Base-by-base conservation (phyloP, 331 rosid genomes). In the Stylosanthes scabra region DNA sequence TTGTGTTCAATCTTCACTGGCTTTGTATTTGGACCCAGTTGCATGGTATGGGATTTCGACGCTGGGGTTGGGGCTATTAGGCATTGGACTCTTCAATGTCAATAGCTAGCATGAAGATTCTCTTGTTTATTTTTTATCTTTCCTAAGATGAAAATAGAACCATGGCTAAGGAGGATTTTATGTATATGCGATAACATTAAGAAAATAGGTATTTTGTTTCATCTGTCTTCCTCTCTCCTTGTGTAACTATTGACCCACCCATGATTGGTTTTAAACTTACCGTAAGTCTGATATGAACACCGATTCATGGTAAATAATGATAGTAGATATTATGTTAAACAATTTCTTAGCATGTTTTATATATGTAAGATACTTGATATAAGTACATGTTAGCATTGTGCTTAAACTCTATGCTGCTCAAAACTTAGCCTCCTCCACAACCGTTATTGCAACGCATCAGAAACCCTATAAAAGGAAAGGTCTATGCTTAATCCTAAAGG, bases 101-200 rank as follows among this genome's bases (percentile, higher is more conserved):
- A 20, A 20, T 20, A 20, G 25, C 25, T 20, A 20, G 25, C 25
- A 20, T 20, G 25, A 20, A 20, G 25, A 1, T 20, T 20, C 25
- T 20, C 25, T 31, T 31, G 37, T 31, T 31, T 31, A 31, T 31
- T 31, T 31, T 2, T 31, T 5, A 5, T 31, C 37, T 31, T 31
- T 31, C 52, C 28, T 68, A 28, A 74, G 59, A 60, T n/a, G 45
- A 70, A 31, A 59, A 16, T 63, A 65, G 8, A 31, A 16, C 11
- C 14, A 28, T 44, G 66, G 54, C 46, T 25, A 70, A 46, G 51
- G 27, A 12, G 42, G 64, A 16, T 45, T 70, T 46, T 11, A 46
- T 8, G 5, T 31, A 20, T 31, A 31, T 31, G 37, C 37, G 20
- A 13, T 13, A 49, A 16, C 15, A 49, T 49, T 31, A 5, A 31